Percentiles rank a stretch among this genome's conserved stretches.
Conservation (phyloP, 257 asterid genomes). For the Ocimum tenuiflorum region DNA sequence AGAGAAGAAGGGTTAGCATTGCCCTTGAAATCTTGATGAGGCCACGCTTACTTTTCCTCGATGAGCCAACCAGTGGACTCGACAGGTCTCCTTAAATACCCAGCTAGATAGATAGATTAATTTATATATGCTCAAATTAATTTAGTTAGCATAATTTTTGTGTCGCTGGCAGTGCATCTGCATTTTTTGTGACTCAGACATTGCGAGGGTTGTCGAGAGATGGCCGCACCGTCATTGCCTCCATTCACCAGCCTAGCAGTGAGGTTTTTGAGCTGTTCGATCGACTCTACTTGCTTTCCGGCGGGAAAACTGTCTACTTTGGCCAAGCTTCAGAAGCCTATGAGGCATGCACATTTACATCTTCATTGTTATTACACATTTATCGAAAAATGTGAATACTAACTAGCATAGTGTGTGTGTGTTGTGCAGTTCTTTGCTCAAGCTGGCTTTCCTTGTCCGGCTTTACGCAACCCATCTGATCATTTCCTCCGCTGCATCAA, state of each 20-base stretch:
- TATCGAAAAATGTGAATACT: too few species aligned
- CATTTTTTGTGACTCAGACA: slow-evolving; percentile 93
- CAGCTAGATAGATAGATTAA: not conserved
- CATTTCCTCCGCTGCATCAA: slow-evolving; percentile 91
- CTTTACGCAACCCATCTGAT: slow-evolving; percentile 87
- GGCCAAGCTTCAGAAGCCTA: slow-evolving; percentile 89
- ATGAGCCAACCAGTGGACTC: slow-evolving; percentile 96
- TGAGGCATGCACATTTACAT: slow-evolving; percentile 41
- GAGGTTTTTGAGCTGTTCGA: slow-evolving; percentile 96
- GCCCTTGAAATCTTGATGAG: slow-evolving; percentile 87
- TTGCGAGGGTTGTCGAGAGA: slow-evolving; percentile 76
- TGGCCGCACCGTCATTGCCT: slow-evolving; percentile 91
- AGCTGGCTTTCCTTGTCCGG: slow-evolving; percentile 95
- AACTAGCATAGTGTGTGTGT: not conserved
- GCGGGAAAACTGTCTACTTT: slow-evolving; percentile 87
- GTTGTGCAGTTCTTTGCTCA: slow-evolving; percentile 75
- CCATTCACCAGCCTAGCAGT: slow-evolving; percentile 97
- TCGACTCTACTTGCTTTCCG: slow-evolving; percentile 71
- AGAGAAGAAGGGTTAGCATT: slow-evolving; percentile 87
- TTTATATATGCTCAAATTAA: not conserved
- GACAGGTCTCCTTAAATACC: slow-evolving; percentile 45
- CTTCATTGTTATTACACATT: too few species aligned
- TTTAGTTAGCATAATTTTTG: too few species aligned
- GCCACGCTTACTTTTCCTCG: slow-evolving; percentile 89
- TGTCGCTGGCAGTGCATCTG: slow-evolving; percentile 67